phyloP scores from a whole-genome alignment of 2,329 filamentous ascomycete species.

The Achaetomium macrosporum region DNA sequence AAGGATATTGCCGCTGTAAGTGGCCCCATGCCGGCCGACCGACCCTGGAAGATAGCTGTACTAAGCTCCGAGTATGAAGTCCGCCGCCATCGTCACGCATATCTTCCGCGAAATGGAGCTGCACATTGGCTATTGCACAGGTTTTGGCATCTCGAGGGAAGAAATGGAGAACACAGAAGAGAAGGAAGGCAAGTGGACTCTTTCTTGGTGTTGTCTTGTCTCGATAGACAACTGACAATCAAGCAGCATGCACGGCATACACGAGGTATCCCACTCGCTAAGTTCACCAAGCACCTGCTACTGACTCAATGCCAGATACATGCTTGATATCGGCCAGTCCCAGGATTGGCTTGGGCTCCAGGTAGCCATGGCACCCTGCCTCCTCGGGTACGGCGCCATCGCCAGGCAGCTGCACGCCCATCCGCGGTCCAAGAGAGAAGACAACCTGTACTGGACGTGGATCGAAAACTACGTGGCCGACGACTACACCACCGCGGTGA shows the following conservation, averaged over 20 bases:
- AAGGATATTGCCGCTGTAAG: conserved; percentile 65
- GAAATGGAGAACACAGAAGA: conserved; percentile 72
- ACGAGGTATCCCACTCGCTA: conserved; percentile 24
- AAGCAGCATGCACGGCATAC: conserved; percentile 38
- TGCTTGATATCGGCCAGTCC: conserved; percentile 81
- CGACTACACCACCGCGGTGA: conserved; percentile 70
- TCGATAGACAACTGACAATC: neutral
- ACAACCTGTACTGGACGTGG: conserved; percentile 82
- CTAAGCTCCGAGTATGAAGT: conserved; percentile 16
- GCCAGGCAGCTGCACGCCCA: conserved; percentile 64
- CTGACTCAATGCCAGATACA: conserved; percentile 48
- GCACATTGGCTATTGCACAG: conserved; percentile 75
- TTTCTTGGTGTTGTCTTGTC: neutral
- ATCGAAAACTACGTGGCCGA: conserved; percentile 81
- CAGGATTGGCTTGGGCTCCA: conserved; percentile 86
- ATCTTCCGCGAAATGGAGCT: conserved; percentile 75
- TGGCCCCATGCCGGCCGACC: conserved; percentile 2
- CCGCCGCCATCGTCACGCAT: conserved; percentile 60
- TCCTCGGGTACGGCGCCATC: conserved; percentile 82
- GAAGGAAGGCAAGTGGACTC: conserved; percentile 52
- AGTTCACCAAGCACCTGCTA: neutral
- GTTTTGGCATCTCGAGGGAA: conserved; percentile 68
- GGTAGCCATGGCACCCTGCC: conserved; percentile 75
- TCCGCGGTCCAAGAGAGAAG: conserved; percentile 52
- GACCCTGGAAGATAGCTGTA: neutral